A percentile compares a stretch with the other conserved stretches of the same genome.
Evolutionary conservation across 805 yeast species (phyloP).

Genomic region (Starmerella powellii): DNA sequence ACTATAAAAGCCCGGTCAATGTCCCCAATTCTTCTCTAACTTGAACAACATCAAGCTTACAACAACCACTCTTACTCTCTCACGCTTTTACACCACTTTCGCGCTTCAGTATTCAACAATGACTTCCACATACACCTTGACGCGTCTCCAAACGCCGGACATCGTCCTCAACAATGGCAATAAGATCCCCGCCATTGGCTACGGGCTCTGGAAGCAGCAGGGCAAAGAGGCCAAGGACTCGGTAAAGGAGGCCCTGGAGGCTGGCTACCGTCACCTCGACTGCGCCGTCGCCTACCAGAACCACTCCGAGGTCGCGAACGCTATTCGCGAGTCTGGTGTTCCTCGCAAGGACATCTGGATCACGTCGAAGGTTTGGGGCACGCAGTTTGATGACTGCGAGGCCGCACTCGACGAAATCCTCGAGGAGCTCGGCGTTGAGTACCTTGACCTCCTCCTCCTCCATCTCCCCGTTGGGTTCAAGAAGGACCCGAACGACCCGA

Average conservation of each 20-base stretch:
- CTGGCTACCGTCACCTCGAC: constrained; percentile 58
- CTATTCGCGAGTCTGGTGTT: constrained; percentile 30
- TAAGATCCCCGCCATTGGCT: constrained; percentile 16
- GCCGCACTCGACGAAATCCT: constrained; percentile 48
- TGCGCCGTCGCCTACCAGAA: constrained; percentile 20
- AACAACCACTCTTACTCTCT: neutral
- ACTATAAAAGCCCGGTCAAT: no score
- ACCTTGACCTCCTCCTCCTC: constrained; percentile 62
- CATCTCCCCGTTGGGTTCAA: constrained; percentile 56
- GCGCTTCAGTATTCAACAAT: neutral
- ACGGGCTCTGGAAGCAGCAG: constrained; percentile 14
- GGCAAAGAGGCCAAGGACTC: constrained; percentile 26
- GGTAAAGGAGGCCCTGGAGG: constrained; percentile 46
- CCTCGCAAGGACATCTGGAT: constrained; percentile 54
- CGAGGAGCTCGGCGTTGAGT: constrained; percentile 52
- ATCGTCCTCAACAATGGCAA: constrained; percentile 10
- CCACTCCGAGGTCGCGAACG: constrained; percentile 50
- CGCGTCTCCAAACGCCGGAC: constrained; percentile 8
- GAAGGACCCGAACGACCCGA: constrained; percentile 11
- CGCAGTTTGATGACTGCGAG: constrained; percentile 33
- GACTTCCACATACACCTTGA: constrained; percentile 12
- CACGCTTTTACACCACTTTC: neutral
- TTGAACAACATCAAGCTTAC: no score
- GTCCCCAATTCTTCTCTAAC: no score
- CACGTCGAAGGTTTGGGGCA: constrained; percentile 49